These are phyloP conservation scores for Dalbergia oliveri DNA, from an alignment of 306 rosid species.

Conservation along the genomic window DNA sequence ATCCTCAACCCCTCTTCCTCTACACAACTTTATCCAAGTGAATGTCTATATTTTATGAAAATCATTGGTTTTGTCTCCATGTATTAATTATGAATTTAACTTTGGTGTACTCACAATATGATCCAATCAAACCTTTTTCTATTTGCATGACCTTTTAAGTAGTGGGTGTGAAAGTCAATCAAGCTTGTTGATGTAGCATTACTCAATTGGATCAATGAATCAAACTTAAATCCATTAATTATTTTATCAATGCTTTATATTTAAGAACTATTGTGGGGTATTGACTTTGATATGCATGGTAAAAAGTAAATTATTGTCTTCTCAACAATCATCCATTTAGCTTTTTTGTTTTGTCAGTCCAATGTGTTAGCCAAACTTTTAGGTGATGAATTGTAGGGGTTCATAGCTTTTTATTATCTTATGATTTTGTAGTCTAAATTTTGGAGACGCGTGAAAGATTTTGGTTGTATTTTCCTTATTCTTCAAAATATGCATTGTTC, in stretches of 20 bases:
- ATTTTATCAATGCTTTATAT: background rate
- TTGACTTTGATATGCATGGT: no score
- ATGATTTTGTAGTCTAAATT: background rate
- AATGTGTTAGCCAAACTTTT: background rate
- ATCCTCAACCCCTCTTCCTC: background rate
- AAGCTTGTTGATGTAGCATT: no score
- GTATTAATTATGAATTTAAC: background rate
- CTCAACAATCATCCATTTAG: background rate
- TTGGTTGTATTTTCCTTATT: no score
- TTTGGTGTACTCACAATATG: no score
- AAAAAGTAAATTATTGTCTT: background rate
- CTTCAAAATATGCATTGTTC: slow-evolving; percentile 1
- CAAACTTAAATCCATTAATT: background rate
- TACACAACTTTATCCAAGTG: background rate
- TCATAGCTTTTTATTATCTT: background rate
- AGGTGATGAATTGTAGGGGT: no score
- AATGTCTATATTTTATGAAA: background rate
- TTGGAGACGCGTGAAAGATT: background rate
- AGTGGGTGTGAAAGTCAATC: no score
- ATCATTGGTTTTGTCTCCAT: slow-evolving; percentile 1
- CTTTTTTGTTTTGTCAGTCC: background rate
- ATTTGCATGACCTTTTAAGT: no score
- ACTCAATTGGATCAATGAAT: no score
- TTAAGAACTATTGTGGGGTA: background rate
- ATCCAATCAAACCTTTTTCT: no score